Evolutionary conservation across 345 rosid genomes (phyloP).

Genomic region (Pugionium dolabratum): DNA sequence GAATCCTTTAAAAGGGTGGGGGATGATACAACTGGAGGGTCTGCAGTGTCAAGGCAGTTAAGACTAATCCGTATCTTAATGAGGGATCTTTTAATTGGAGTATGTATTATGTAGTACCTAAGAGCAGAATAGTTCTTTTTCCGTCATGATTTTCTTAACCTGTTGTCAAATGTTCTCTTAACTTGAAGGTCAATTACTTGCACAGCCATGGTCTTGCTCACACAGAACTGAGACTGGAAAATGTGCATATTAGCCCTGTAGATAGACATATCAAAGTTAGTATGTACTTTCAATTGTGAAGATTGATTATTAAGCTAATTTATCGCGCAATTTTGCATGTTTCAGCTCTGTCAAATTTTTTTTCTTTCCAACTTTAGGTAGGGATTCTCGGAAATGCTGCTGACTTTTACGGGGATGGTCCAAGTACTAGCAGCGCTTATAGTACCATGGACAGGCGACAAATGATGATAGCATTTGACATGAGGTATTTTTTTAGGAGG

Average conservation of each 20-base stretch:
- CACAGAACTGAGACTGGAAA: slow-evolving; percentile 93
- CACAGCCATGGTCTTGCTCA: slow-evolving; percentile 98
- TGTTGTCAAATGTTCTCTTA: slow-evolving; percentile 17
- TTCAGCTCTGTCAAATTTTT: slow-evolving; percentile 14
- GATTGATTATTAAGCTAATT: slow-evolving; percentile 3
- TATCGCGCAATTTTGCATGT: not conserved
- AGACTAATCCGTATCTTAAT: slow-evolving; percentile 74
- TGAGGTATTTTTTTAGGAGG: slow-evolving; percentile 55
- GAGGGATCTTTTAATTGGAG: slow-evolving; percentile 95
- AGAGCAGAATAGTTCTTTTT: not conserved
- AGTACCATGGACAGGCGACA: slow-evolving; percentile 61
- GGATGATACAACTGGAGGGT: slow-evolving; percentile 96
- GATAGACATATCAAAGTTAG: slow-evolving; percentile 93
- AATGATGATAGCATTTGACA: slow-evolving; percentile 99
- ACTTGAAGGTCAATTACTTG: slow-evolving; percentile 84
- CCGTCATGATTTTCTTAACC: slow-evolving; percentile 24
- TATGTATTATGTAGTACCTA: slow-evolving; percentile 44
- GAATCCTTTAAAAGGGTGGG: slow-evolving; percentile 83
- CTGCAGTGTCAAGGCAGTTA: slow-evolving; percentile 83
- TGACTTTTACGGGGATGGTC: slow-evolving; percentile 71
- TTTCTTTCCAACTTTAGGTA: slow-evolving; percentile 48
- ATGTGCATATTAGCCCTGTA: slow-evolving; percentile 91
- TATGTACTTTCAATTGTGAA: slow-evolving; percentile 9
- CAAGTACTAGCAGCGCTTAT: slow-evolving; percentile 48
- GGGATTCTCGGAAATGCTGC: slow-evolving; percentile 96